A percentile compares a stretch with the other conserved stretches of the same genome.
Evolutionary conservation across 2,329 filamentous ascomycete species (phyloP).

Genomic region (Cercospora sp.): DNA sequence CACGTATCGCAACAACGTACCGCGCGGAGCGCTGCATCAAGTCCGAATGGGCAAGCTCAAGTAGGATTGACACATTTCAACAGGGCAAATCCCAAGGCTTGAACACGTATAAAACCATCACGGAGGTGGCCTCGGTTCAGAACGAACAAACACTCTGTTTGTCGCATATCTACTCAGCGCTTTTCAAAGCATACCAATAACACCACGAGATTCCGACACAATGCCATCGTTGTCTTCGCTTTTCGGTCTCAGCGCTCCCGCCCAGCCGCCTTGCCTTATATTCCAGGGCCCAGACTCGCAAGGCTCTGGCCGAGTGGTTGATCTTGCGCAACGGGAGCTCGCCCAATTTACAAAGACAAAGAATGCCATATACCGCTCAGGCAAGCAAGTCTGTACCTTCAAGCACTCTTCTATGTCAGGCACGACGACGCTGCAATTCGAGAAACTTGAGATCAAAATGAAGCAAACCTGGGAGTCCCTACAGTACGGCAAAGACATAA

Average conservation of each 20-base stretch:
- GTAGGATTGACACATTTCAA: neutral
- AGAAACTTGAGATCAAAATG: neutral
- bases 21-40: neutral
- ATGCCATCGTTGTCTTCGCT: neutral
- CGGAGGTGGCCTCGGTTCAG: neutral
- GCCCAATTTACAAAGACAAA: neutral
- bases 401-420: neutral
- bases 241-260: neutral
- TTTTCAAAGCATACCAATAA: neutral
- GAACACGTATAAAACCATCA: neutral
- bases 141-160: neutral
- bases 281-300: neutral
- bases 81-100: neutral
- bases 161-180: neutral
- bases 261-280: neutral
- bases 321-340: neutral
- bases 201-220: neutral
- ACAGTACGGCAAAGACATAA: neutral
- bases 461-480: neutral
- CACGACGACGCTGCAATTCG: neutral
- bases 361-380: neutral
- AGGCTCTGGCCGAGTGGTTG: neutral
- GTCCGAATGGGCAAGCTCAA: neutral
- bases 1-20: neutral
- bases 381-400: neutral